Evolutionary conservation across 148 eudicot genomes (phyloP).

Genomic region (Silene conica): DNA sequence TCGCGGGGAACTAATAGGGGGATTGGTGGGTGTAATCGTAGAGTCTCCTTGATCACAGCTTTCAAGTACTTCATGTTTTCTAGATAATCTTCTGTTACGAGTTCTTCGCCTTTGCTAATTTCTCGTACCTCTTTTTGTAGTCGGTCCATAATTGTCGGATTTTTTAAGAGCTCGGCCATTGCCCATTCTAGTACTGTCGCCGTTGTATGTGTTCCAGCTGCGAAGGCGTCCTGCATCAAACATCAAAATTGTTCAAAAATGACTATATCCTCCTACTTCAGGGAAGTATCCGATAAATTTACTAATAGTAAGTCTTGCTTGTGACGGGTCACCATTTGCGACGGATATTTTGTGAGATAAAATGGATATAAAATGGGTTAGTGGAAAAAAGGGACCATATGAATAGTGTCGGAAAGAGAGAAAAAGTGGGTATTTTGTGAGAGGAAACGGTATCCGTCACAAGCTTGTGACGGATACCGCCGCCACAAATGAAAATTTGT

Average conservation of each 20-base stretch:
- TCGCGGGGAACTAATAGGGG: conserved; percentile 22
- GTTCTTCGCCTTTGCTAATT: conserved; percentile 3
- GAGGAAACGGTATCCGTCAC: no score
- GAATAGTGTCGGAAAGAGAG: no score
- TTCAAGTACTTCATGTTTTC: conserved; percentile 31
- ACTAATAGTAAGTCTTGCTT: no score
- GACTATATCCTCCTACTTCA: neutral
- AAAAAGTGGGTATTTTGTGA: no score
- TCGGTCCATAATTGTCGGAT: conserved; percentile 23
- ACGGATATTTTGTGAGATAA: no score
- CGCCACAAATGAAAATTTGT: no score
- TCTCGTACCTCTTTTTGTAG: conserved; percentile 27
- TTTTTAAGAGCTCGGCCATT: conserved; percentile 27
- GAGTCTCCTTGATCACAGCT: conserved; percentile 30
- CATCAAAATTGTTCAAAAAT: neutral
- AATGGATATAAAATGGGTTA: no score
- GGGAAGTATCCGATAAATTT: no score
- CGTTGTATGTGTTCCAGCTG: conserved; percentile 25
- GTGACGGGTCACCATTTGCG: no score
- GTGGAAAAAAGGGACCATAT: no score
- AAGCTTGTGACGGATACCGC: no score
- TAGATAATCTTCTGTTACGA: conserved; percentile 20
- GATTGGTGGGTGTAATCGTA: conserved; percentile 24
- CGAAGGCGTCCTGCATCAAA: conserved; percentile 30
- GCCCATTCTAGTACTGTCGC: conserved; percentile 29